These are phyloP conservation scores for Graphilbum sp. DNA, from an alignment of 2,329 filamentous ascomycete genomes.

Conservation along the genomic window DNA sequence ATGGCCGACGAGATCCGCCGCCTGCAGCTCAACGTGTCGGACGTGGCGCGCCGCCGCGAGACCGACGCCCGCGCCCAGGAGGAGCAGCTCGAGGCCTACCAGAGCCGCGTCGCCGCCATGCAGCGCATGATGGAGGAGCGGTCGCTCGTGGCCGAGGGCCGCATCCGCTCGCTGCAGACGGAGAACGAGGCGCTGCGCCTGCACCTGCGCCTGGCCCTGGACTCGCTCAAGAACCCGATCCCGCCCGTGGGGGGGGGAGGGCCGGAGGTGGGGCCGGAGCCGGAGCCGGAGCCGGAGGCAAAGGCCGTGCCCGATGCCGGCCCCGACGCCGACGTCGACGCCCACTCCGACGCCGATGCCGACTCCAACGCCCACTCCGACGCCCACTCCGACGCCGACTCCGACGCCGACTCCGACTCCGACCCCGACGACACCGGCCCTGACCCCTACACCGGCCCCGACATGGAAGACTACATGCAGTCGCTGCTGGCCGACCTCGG, in stretches of 20 bases:
- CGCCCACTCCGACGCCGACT: no score
- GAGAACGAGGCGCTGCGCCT: conserved; percentile 81
- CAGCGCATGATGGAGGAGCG: conserved; percentile 94
- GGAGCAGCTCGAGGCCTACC: conserved; percentile 84
- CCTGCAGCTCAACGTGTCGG: conserved; percentile 60
- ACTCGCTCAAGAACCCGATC: conserved; percentile 84
- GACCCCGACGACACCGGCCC: background rate
- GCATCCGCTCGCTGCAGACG: conserved; percentile 77
- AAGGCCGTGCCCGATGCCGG: no score
- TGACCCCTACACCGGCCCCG: conserved; percentile 28
- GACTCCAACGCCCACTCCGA: no score
- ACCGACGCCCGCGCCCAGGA: conserved; percentile 58
- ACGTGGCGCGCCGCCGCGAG: conserved; percentile 49
- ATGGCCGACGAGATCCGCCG: conserved; percentile 91
- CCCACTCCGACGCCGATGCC: conserved; percentile 22
- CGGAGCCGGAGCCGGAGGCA: no score
- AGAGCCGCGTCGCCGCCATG: conserved; percentile 76
- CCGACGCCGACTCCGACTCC: conserved; percentile 42
- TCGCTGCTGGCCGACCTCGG: conserved; percentile 65
- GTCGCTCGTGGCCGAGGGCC: conserved; percentile 76
- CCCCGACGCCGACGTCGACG: no score
- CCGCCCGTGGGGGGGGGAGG: no score
- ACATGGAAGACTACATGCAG: conserved; percentile 75
- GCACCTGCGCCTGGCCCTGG: conserved; percentile 74
- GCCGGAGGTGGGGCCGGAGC: conserved; percentile 30